Evolutionary conservation across 2,329 filamentous ascomycete genomes (phyloP), one percentile per base, ranked within the genome.

Genomic region (Verticillium tricorpus): DNA sequence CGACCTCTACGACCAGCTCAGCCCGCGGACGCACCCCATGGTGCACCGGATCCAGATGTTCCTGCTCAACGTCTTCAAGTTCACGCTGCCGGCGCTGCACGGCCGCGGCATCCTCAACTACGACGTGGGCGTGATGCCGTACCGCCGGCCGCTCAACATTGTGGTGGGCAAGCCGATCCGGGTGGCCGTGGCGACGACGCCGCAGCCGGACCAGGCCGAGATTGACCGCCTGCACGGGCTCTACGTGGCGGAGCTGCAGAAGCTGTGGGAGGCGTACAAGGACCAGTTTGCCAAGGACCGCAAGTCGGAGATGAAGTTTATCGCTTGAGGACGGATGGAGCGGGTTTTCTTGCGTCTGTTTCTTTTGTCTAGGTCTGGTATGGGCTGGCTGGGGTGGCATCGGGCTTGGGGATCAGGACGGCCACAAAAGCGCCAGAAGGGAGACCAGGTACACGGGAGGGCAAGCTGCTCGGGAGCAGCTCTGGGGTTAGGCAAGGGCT

Each of bases 71-170:
- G 80, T 90, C 6, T 87, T 96, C 81, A 96, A 96, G 59, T 99
- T 97, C 70, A 98, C 95, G 0, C 83, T 98, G 12, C 93, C 95
- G 1, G 84, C 96, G 32, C 90, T 97, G 69, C 93, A 97, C 73
- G 94, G 93, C 2, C 80, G 93, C 31, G 94, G 94, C 14, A 89
- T 98, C 50, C 97, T 98, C 78, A 99, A 99, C 75, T 98, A 99
- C 72, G 95, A 99, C 73, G 92, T 97, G 15, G 95, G 95, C 4
- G 79, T 98, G 69, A 93, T 98, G 91, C 95, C 95, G 0, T 98
- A 97, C 74, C 87, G 95, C 14, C 83, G 89, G 58, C 89, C 92
- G 12, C 80, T 99, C 63, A 95, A 98, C 71, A 86, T 97, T 57
- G 93, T 99, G 14, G 91, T 97, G 15, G 94, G 94, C 3, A 83